Base-by-base conservation (phyloP, 345 rosid genomes). In the Lepidium aucheri region DNA sequence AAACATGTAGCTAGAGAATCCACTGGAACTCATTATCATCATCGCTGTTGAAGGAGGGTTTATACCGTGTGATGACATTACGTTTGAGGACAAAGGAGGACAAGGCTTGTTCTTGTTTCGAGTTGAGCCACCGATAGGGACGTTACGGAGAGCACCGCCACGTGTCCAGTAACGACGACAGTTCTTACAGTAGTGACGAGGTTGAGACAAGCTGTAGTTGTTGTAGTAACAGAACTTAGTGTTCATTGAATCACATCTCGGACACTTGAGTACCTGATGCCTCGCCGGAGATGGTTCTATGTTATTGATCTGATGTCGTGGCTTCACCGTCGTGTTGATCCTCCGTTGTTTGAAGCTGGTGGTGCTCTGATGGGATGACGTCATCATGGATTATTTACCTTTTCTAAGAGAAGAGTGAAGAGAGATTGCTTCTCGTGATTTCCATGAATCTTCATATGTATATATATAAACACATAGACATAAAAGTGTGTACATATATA, bases 181-280 rank as follows among this genome's bases (percentile, higher is more conserved):
- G 63, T 85, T 83, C 79, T 86, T 89, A 79, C 96, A 89, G 73
- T 86, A 89, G 81, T 89, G 88, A 34, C 96, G 81, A 6, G 96
- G 96, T 63, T 86, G 96, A 28, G 84, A 75, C 63, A 89, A 91
- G 82, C 94, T 86, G 85, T 89, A 89, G 78, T 89, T 89, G 86
- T 89, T 89, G 89, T 82, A 89, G 85, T 89, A 89, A 73, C 96
- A 87, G 85, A 87, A 87, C 55, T 87, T 89, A 50, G 96, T 89
- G 84, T 89, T 89, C 67, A 85, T 58, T 0, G 96, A 89, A 76
- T 87, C 96, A 56, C 96, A 89, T 73, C 96, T 76, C 1, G 96
- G 96, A 62, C 96, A 87, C 76, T 81, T 87, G 3, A 74, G 69
- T 12, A 73, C 51, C 32, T 76, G 77, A 44, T 71, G 81, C 20